Percentiles rank a stretch among this genome's conserved stretches.
These are phyloP conservation scores for Saxophila tyrrhenica DNA, from an alignment of 495 filamentous ascomycete species.

Conservation along the genomic window DNA sequence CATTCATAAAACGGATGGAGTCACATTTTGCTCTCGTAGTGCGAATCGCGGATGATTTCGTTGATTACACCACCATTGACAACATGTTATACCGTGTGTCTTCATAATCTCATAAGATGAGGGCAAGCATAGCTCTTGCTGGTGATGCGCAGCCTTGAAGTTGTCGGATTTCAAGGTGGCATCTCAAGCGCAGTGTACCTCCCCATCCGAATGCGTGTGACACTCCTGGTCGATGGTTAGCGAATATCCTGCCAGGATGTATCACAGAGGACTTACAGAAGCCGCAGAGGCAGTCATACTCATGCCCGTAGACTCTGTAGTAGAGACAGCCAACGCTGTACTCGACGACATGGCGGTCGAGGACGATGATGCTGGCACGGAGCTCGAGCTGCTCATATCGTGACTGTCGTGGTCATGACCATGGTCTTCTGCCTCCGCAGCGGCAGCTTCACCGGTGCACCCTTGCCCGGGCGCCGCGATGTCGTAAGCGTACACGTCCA, in stretches of 20 bases:
- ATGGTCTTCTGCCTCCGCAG: background rate
- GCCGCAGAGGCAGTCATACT: constrained; percentile 7
- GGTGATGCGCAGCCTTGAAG: background rate
- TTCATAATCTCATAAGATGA: too few relatives aligned
- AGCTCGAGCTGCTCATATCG: background rate
- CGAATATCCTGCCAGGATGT: background rate
- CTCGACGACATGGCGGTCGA: constrained; percentile 5
- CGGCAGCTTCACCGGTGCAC: constrained; percentile 32
- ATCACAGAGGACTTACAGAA: background rate
- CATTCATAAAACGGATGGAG: too few relatives aligned
- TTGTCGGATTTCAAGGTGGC: background rate
- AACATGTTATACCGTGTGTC: too few relatives aligned
- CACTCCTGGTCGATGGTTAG: constrained; percentile 17
- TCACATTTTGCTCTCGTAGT: too few relatives aligned
- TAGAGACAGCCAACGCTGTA: constrained; percentile 1
- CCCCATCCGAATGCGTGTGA: constrained; percentile 25
- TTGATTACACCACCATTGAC: too few relatives aligned
- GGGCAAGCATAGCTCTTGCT: too few relatives aligned
- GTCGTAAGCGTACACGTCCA: constrained; percentile 46
- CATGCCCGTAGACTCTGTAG: constrained; percentile 8
- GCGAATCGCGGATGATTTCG: too few relatives aligned
- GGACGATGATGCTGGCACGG: background rate
- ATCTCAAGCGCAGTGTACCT: constrained; percentile 18
- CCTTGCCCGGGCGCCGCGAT: constrained; percentile 42
- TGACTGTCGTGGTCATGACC: too few relatives aligned